Conservation (phyloP, 2,329 filamentous ascomycete genomes). For the Cadophora malorum region DNA sequence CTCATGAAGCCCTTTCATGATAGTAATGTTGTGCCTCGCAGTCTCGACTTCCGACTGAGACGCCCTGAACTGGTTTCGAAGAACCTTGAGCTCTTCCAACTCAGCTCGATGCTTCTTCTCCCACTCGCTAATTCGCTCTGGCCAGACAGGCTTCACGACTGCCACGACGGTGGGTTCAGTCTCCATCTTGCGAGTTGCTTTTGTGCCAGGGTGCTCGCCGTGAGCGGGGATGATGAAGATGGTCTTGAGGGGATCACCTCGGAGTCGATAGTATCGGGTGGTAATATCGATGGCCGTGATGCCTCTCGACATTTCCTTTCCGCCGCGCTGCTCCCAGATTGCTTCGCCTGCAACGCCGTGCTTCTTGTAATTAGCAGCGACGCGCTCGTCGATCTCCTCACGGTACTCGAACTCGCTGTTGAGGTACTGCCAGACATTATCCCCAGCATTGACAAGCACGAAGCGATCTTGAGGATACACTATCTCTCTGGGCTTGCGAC, state of each 20-base stretch:
- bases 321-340: slow-evolving; percentile 32
- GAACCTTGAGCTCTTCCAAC: slow-evolving; percentile 30
- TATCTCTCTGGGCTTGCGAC: slow-evolving; percentile 56
- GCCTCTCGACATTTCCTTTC: slow-evolving; percentile 44
- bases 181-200: slow-evolving; percentile 55
- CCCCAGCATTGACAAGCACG: slow-evolving; percentile 60
- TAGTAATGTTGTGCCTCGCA: slow-evolving; percentile 3
- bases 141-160: slow-evolving; percentile 43
- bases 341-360: slow-evolving; percentile 52
- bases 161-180: slow-evolving; percentile 49
- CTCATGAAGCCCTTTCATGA: neutral
- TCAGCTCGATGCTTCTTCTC: slow-evolving; percentile 38
- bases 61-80: slow-evolving; percentile 14
- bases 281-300: slow-evolving; percentile 56
- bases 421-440: slow-evolving; percentile 56
- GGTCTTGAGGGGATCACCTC: slow-evolving; percentile 49
- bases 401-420: slow-evolving; percentile 52
- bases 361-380: slow-evolving; percentile 47
- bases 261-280: slow-evolving; percentile 60
- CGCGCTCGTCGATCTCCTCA: slow-evolving; percentile 47
- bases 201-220: slow-evolving; percentile 53
- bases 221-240: slow-evolving; percentile 61
- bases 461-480: slow-evolving; percentile 62
- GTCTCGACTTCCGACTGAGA: neutral
- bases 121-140: slow-evolving; percentile 38